phyloP scores from a whole-genome alignment of 768 basidiomycete species.

The Mycena amicta region DNA sequence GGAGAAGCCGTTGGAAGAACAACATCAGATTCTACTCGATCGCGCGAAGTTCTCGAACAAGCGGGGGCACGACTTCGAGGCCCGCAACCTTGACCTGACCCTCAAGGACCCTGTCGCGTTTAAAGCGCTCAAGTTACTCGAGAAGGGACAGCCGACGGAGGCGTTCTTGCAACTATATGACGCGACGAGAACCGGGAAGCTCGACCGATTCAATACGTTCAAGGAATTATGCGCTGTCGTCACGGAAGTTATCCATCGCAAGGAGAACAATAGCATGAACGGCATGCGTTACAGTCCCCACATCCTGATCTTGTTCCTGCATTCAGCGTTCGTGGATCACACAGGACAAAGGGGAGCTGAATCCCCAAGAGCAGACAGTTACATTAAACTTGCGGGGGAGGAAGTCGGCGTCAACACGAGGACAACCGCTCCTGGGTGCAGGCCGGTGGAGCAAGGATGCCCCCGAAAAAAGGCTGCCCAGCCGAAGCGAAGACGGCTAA shows the following conservation, averaged over 20 bases:
- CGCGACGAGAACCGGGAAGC: background rate
- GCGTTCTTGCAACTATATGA: constrained; percentile 7
- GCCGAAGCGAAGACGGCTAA: too few relatives aligned
- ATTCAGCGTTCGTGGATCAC: too few relatives aligned
- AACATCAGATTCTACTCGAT: background rate
- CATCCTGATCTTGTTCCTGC: too few relatives aligned
- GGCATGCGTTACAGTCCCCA: constrained; percentile 7
- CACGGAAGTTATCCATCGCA: background rate
- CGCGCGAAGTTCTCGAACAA: background rate
- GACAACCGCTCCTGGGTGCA: too few relatives aligned
- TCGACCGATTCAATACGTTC: constrained; percentile 1
- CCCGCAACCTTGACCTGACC: background rate
- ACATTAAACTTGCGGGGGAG: too few relatives aligned
- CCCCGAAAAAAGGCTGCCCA: too few relatives aligned
- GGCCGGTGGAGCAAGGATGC: too few relatives aligned
- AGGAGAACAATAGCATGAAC: background rate
- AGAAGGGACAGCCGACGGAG: constrained; percentile 6
- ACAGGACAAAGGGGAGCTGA: too few relatives aligned
- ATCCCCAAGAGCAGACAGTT: too few relatives aligned
- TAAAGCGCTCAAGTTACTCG: constrained; percentile 1
- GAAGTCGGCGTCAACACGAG: too few relatives aligned
- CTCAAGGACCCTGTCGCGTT: constrained; percentile 5
- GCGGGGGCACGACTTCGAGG: background rate
- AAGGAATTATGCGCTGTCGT: background rate
- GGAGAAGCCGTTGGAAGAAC: background rate